Conservation (phyloP, 1,139 yeast species). For the Yamadazyma friedrichii region DNA sequence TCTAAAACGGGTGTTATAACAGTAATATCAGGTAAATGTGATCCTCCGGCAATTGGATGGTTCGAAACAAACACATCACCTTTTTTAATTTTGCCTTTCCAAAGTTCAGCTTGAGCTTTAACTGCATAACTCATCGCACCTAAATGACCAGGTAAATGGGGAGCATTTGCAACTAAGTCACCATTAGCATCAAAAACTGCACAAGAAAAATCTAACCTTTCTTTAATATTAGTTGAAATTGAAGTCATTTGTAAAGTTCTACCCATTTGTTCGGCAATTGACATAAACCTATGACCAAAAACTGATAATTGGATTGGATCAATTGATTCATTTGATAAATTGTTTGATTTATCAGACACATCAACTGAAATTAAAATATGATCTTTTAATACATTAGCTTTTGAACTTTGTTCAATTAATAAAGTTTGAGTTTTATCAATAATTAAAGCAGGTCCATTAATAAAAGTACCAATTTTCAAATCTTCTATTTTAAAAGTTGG, state of each 20-base stretch:
- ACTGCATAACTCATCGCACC: conserved; percentile 22
- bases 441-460: conserved; percentile 21
- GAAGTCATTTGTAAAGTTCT: conserved; percentile 22
- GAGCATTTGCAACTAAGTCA: conserved; percentile 22
- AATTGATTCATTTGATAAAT: conserved; percentile 9
- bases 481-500: conserved; percentile 22
- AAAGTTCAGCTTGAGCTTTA: conserved; percentile 16
- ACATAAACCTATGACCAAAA: conserved; percentile 23
- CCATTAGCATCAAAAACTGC: conserved; percentile 21
- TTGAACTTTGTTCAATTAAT: conserved; percentile 18
- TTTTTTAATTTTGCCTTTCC: conserved; percentile 17
- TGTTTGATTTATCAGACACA: conserved; percentile 2
- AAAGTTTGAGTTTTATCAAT: conserved; percentile 23
- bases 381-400: conserved; percentile 18
- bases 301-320: conserved; percentile 22
- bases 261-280: conserved; percentile 24
- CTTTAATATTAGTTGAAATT: conserved; percentile 23
- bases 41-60: conserved; percentile 20
- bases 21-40: conserved; percentile 23
- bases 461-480: conserved; percentile 17
- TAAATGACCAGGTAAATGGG: conserved; percentile 23
- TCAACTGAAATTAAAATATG: conserved; percentile 25
- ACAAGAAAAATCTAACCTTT: conserved; percentile 32
- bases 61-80: conserved; percentile 22
- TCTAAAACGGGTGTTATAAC: conserved; percentile 21